These are phyloP conservation scores for Saprolegnia parasitica DNA, from an alignment of 352 stramenopile species.

Conservation along the genomic window DNA sequence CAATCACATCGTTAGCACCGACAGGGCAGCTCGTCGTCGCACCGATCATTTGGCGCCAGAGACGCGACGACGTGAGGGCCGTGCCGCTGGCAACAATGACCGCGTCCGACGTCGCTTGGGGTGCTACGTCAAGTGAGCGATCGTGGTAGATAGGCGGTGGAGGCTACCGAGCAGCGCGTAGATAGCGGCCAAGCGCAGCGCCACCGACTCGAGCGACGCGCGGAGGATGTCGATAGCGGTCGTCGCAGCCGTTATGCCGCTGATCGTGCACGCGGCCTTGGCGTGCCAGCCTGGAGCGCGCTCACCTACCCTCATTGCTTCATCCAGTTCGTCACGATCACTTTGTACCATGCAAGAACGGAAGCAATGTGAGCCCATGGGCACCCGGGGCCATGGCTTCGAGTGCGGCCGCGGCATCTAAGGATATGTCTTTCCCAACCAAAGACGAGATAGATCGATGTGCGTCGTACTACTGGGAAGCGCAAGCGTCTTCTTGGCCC, in stretches of 20 bases:
- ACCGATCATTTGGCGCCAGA: slow-evolving; percentile 84
- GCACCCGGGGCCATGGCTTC: slow-evolving; percentile 36
- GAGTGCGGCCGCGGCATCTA: background rate
- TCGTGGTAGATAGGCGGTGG: background rate
- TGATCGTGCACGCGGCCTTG: slow-evolving; percentile 87
- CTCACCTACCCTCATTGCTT: slow-evolving; percentile 52
- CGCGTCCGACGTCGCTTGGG: slow-evolving; percentile 44
- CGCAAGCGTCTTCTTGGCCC: slow-evolving; percentile 72
- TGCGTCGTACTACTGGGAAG: slow-evolving; percentile 30
- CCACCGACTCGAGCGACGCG: slow-evolving; percentile 87
- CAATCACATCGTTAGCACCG: background rate
- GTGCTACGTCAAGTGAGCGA: slow-evolving; percentile 26
- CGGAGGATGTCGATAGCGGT: slow-evolving; percentile 85
- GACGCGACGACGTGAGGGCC: slow-evolving; percentile 63
- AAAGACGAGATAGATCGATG: background rate
- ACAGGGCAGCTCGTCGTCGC: background rate
- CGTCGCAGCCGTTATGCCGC: slow-evolving; percentile 88
- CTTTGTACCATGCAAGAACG: slow-evolving; percentile 81
- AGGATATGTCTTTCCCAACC: no score
- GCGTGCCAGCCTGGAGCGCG: slow-evolving; percentile 89
- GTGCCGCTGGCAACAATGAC: slow-evolving; percentile 74
- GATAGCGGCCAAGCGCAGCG: slow-evolving; percentile 81
- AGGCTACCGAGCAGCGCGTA: slow-evolving; percentile 72
- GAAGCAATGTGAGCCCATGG: slow-evolving; percentile 83
- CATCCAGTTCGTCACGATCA: background rate